Percentiles rank a stretch among this genome's conserved stretches.
Evolutionary conservation across 495 filamentous ascomycete species (phyloP).

Genomic region (Penicillium psychrofluorescens): DNA sequence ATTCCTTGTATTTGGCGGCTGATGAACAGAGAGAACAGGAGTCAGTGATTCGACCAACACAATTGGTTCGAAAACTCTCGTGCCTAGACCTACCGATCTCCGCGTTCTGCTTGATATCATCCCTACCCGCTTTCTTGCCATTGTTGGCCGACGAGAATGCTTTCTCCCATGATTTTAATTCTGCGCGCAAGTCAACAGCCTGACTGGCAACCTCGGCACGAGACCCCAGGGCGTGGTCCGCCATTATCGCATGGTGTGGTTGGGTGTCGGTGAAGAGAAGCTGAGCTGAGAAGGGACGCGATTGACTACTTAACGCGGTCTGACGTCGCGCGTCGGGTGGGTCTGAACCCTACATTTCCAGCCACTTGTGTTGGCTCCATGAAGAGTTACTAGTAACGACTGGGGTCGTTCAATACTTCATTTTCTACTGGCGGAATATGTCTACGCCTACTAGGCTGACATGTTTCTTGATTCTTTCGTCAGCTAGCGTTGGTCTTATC

Average conservation of each 20-base stretch:
- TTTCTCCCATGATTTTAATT: constrained; percentile 84
- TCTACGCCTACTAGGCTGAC: no score
- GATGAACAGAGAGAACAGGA: background rate
- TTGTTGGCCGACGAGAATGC: constrained; percentile 60
- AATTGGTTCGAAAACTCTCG: background rate
- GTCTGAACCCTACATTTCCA: no score
- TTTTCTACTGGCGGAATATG: no score
- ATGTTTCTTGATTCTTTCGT: no score
- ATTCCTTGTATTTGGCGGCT: constrained; percentile 91
- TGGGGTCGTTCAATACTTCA: no score
- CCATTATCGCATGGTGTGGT: constrained; percentile 27
- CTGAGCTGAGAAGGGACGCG: no score
- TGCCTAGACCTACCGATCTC: constrained; percentile 57
- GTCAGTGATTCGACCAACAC: background rate
- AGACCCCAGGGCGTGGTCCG: constrained; percentile 11
- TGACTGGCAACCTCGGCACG: constrained; percentile 19
- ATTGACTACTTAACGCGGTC: constrained; percentile 14
- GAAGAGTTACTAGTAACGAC: no score
- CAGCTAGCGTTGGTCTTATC: no score
- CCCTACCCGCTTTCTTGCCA: constrained; percentile 70
- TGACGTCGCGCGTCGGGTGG: no score
- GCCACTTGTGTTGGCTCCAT: no score
- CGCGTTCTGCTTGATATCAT: constrained; percentile 80
- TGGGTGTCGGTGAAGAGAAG: no score
- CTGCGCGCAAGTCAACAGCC: constrained; percentile 48